Evolutionary conservation across 805 yeast species (phyloP).

Genomic region (Zygoascus bituminiphila): DNA sequence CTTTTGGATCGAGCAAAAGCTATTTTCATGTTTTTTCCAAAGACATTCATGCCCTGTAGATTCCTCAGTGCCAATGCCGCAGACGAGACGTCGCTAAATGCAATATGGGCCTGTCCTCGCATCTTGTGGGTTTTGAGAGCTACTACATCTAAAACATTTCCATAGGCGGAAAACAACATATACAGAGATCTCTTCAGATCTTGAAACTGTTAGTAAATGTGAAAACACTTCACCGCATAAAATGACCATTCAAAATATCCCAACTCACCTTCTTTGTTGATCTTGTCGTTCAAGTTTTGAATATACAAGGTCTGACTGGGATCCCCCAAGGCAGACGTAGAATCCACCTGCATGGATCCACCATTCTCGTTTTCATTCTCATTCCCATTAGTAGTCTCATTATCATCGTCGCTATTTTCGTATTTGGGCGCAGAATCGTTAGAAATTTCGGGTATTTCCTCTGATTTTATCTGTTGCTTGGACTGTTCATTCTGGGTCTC

Average conservation of each 20-base stretch:
- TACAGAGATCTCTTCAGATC: slow-evolving; percentile 30
- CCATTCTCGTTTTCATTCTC: neutral
- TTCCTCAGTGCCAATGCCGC: slow-evolving; percentile 28
- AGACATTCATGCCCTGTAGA: slow-evolving; percentile 25
- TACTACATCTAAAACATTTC: slow-evolving; percentile 30
- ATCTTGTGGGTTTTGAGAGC: slow-evolving; percentile 30
- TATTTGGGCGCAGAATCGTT: neutral
- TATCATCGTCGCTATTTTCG: neutral
- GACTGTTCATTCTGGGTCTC: neutral
- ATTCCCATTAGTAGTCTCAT: neutral
- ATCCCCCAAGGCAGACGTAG: neutral
- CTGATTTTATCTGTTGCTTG: neutral
- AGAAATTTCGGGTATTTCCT: neutral
- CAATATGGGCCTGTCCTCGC: slow-evolving; percentile 39
- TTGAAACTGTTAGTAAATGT: neutral
- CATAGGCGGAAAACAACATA: slow-evolving; percentile 32
- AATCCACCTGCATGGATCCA: neutral
- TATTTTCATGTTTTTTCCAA: slow-evolving; percentile 30
- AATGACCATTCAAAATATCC: no score
- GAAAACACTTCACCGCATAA: neutral
- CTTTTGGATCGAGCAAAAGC: slow-evolving; percentile 26
- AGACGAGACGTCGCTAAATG: slow-evolving; percentile 22
- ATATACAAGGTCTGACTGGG: slow-evolving; percentile 31
- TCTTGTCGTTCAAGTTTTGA: slow-evolving; percentile 32
- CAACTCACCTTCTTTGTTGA: slow-evolving; percentile 24